phyloP scores from a whole-genome alignment of 1,284 basidiomycete species.

The Cryptococcus jaspeensis region DNA sequence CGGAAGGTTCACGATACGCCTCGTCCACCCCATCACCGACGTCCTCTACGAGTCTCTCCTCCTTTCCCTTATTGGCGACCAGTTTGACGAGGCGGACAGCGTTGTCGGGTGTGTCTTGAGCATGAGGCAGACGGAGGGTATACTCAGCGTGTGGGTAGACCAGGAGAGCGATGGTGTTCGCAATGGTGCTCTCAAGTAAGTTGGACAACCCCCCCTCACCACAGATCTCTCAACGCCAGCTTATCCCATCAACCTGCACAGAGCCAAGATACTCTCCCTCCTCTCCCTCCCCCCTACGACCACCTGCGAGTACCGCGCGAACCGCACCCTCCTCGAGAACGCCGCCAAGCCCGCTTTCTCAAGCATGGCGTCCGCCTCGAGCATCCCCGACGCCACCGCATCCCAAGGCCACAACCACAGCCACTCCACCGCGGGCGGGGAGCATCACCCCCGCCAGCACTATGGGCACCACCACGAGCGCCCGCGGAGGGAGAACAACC shows the following conservation, averaged over 20 bases:
- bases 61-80: constrained; percentile 50
- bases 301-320: constrained; percentile 50
- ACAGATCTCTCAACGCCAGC: too few species aligned
- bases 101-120: constrained; percentile 52
- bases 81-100: constrained; percentile 50
- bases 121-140: constrained; percentile 50
- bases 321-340: constrained; percentile 46
- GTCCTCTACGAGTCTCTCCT: constrained; percentile 48
- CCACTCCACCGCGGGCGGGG: background rate
- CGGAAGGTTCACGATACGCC: constrained; percentile 48
- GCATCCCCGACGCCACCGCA: constrained; percentile 14
- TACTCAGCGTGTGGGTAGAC: constrained; percentile 53
- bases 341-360: constrained; percentile 19
- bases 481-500: background rate
- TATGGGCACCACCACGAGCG: background rate
- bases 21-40: constrained; percentile 47
- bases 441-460: background rate
- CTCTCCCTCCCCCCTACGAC: constrained; percentile 45
- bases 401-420: constrained; percentile 5
- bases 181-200: constrained; percentile 46
- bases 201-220: background rate
- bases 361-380: background rate
- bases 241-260: constrained; percentile 7
- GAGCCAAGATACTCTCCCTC: constrained; percentile 48
- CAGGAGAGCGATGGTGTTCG: constrained; percentile 47